phyloP scores from a whole-genome alignment of 352 stramenopile genomes.

The Globisporangium alternatum region DNA sequence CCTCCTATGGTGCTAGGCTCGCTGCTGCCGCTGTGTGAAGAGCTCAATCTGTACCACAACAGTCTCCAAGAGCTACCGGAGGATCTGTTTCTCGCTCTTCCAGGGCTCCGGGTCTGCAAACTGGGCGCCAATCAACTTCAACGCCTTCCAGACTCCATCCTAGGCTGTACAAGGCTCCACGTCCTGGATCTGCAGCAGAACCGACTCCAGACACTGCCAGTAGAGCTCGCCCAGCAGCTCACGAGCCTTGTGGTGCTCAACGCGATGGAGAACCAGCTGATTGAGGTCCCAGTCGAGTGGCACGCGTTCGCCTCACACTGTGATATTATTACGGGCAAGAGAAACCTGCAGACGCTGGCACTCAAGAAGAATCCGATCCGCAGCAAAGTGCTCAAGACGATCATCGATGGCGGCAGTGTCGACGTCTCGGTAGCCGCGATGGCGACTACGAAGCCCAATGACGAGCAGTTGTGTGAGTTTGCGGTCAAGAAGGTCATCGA shows the following conservation, averaged over 20 bases:
- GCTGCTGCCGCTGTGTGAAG: slow-evolving; percentile 27
- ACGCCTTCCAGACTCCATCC: slow-evolving; percentile 32
- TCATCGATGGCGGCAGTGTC: slow-evolving; percentile 29
- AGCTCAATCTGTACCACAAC: slow-evolving; percentile 51
- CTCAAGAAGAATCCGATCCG: slow-evolving; percentile 46
- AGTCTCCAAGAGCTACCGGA: slow-evolving; percentile 36
- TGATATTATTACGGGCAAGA: background rate
- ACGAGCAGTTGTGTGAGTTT: slow-evolving; percentile 35
- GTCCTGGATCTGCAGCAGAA: slow-evolving; percentile 54
- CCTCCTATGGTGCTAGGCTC: slow-evolving; percentile 18
- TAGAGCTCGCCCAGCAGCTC: slow-evolving; percentile 24
- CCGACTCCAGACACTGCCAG: slow-evolving; percentile 28
- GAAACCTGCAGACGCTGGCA: slow-evolving; percentile 37
- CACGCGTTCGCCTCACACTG: slow-evolving; percentile 34
- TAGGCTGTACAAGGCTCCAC: slow-evolving; percentile 28
- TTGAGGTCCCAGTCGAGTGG: slow-evolving; percentile 44
- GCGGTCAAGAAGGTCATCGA: slow-evolving; percentile 55
- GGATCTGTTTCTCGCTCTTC: slow-evolving; percentile 36
- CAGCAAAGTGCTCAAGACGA: slow-evolving; percentile 31
- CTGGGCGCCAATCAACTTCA: slow-evolving; percentile 42
- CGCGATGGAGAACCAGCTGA: slow-evolving; percentile 44
- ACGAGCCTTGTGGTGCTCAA: slow-evolving; percentile 37
- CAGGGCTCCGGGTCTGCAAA: slow-evolving; percentile 31
- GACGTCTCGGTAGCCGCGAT: background rate
- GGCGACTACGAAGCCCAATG: slow-evolving; percentile 16